phyloP scores from a whole-genome alignment of 2,329 filamentous ascomycete species.

The Botrytis aclada region DNA sequence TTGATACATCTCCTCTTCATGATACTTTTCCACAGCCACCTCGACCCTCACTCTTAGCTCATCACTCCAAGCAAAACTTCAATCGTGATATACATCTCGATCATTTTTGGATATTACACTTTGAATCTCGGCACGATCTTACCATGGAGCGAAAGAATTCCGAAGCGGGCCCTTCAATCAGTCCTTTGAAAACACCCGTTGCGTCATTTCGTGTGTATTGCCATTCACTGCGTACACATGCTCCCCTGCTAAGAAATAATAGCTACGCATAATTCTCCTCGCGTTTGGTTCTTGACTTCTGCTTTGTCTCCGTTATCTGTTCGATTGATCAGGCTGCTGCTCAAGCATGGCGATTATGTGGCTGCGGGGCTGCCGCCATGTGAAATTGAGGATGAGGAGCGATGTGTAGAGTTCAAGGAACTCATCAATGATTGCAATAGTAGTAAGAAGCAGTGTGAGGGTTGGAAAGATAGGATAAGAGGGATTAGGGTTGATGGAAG shows the following conservation, averaged over 20 bases:
- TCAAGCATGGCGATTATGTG: constrained; percentile 89
- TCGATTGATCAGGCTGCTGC: constrained; percentile 73
- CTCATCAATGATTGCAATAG: constrained; percentile 71
- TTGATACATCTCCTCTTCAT: not conserved
- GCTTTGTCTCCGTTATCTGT: constrained; percentile 82
- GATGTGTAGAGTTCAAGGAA: constrained; percentile 74
- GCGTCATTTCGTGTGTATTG: constrained; percentile 33
- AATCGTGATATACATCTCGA: not conserved
- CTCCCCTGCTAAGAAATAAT: constrained; percentile 20
- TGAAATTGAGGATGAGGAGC: constrained; percentile 73
- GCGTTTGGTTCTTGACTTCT: constrained; percentile 90
- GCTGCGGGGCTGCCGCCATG: constrained; percentile 76
- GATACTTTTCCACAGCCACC: too few species aligned
- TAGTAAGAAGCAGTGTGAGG: constrained; percentile 61
- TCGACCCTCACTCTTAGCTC: not conserved
- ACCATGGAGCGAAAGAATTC: constrained; percentile 44
- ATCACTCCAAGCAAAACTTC: not conserved
- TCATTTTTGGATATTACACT: not conserved
- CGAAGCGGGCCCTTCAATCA: constrained; percentile 42
- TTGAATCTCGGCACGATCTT: not conserved
- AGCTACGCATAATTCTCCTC: constrained; percentile 67
- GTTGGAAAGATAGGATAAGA: constrained; percentile 76
- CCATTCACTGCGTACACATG: not conserved
- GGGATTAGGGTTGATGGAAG: constrained; percentile 61
- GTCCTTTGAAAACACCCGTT: constrained; percentile 26